Percentiles rank a stretch among this genome's conserved stretches.
Evolutionary conservation across 2,329 filamentous ascomycete genomes (phyloP).

Genomic region (Alternaria burnsii): DNA sequence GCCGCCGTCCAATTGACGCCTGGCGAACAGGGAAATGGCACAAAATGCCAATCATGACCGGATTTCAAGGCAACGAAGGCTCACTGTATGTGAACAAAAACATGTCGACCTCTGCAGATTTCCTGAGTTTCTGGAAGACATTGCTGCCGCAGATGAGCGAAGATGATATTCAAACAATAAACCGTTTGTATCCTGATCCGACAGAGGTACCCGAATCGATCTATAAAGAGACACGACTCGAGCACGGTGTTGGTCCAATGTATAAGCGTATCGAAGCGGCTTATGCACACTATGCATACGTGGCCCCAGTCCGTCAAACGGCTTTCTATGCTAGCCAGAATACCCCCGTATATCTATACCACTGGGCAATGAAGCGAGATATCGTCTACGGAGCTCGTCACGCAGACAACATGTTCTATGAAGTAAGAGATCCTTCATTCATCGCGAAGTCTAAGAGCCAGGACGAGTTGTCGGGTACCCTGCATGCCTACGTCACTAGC

Average conservation of each 20-base stretch:
- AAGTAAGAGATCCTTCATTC: constrained; percentile 35
- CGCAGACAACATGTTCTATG: constrained; percentile 48
- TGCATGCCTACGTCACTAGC: constrained; percentile 44
- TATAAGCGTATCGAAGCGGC: constrained; percentile 67
- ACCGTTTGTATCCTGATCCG: constrained; percentile 70
- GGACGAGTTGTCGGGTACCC: constrained; percentile 37
- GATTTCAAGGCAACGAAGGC: constrained; percentile 76
- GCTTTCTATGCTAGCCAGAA: constrained; percentile 55
- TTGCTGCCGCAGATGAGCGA: constrained; percentile 67
- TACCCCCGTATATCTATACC: constrained; percentile 64
- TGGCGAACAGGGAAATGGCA: constrained; percentile 64
- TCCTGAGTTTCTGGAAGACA: constrained; percentile 67
- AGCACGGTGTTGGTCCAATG: constrained; percentile 55
- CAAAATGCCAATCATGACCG: constrained; percentile 70
- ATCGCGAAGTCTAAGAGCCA: constrained; percentile 37
- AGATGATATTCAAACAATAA: constrained; percentile 63
- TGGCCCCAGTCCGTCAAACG: constrained; percentile 69
- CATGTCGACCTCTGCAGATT: constrained; percentile 60
- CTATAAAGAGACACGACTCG: constrained; percentile 53
- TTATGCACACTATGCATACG: constrained; percentile 71
- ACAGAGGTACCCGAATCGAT: constrained; percentile 50
- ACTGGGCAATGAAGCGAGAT: constrained; percentile 63
- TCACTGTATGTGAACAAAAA: constrained; percentile 67
- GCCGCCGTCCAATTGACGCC: constrained; percentile 65
- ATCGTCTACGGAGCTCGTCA: constrained; percentile 46